Percentiles rank a stretch among this genome's conserved stretches.
These are phyloP conservation scores for Berberis vulgaris DNA, from an alignment of 164 flowering plant genomes.

Conservation along the genomic window DNA sequence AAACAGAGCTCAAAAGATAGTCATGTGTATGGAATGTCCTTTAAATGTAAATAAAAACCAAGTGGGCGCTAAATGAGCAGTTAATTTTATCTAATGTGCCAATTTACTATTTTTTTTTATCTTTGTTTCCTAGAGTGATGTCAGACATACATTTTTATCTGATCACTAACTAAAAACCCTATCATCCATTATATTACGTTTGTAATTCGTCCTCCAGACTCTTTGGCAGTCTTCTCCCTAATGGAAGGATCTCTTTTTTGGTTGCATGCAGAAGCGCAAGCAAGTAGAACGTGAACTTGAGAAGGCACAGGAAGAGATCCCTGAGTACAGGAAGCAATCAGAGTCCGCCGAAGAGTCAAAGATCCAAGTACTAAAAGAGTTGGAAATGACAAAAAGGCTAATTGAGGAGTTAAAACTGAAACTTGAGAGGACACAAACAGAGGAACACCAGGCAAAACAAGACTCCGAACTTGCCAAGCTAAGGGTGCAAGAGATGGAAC, in stretches of 20 bases:
- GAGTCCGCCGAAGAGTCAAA: constrained; percentile 67
- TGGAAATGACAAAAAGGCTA: constrained; percentile 65
- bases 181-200: not conserved
- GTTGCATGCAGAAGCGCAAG: constrained; percentile 51
- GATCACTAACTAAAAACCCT: not conserved
- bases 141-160: too few species aligned
- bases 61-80: too few species aligned
- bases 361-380: constrained; percentile 44
- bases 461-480: constrained; percentile 76
- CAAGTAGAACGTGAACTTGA: constrained; percentile 64
- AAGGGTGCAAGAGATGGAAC: constrained; percentile 72
- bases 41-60: too few species aligned
- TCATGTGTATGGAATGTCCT: too few species aligned
- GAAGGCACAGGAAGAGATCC: constrained; percentile 67
- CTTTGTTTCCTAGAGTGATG: too few species aligned
- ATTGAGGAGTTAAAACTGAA: constrained; percentile 71
- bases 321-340: constrained; percentile 39
- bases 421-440: constrained; percentile 78
- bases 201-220: not conserved
- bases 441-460: constrained; percentile 80
- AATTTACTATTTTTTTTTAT: too few species aligned
- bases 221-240: not conserved
- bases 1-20: too few species aligned
- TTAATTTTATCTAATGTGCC: too few species aligned
- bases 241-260: not conserved